Evolutionary conservation across 371 early-diverging fungal genomes (phyloP).

Genomic region (Capniomyces stellatus): DNA sequence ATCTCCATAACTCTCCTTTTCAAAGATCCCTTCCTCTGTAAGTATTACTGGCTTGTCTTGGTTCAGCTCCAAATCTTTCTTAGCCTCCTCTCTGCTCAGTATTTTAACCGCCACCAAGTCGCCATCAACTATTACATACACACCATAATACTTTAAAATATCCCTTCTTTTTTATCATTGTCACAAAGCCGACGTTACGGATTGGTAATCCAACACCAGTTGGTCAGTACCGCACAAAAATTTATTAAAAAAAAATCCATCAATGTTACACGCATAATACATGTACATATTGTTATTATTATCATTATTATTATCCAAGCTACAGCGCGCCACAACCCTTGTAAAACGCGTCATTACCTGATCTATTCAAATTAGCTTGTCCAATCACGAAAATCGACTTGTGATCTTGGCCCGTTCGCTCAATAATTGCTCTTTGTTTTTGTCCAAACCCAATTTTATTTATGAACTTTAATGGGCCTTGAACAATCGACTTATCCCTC

Average conservation of each 20-base stretch:
- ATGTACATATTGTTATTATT: background rate
- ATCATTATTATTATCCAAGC: too few species aligned
- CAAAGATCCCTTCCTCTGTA: background rate
- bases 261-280: background rate
- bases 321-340: too few species aligned
- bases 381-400: conserved; percentile 44
- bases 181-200: too few species aligned
- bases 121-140: background rate
- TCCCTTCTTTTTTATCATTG: too few species aligned
- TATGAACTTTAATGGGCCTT: conserved; percentile 25
- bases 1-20: conserved; percentile 16
- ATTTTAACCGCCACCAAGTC: conserved; percentile 23
- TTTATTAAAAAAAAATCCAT: background rate
- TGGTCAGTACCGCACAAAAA: too few species aligned
- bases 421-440: conserved; percentile 38
- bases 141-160: too few species aligned
- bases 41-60: background rate
- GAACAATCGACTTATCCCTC: conserved; percentile 8
- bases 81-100: conserved; percentile 24
- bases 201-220: too few species aligned
- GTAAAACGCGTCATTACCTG: conserved; percentile 33
- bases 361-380: conserved; percentile 56
- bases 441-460: conserved; percentile 28
- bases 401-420: conserved; percentile 22
- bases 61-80: conserved; percentile 9